Percentiles rank a stretch among this genome's conserved stretches.
Conservation (phyloP, 495 filamentous ascomycete species). For the Aspergillus avenaceus region DNA sequence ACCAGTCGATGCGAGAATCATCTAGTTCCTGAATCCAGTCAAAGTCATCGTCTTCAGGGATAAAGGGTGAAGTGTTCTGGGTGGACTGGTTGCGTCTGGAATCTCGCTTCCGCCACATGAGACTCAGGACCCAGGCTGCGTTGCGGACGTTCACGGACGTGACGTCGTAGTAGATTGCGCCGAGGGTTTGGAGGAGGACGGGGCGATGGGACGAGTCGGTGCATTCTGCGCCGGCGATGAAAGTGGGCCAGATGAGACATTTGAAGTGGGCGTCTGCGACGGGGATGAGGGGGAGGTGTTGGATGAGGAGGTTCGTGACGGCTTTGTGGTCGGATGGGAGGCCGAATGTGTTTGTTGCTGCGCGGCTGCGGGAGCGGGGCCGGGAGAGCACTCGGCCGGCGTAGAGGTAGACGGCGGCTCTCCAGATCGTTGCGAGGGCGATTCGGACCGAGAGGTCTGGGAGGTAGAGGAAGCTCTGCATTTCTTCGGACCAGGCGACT, state of each 20-base stretch:
- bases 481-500: constrained; percentile 37
- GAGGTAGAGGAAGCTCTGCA: constrained; percentile 37
- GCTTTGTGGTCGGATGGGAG: constrained; percentile 31
- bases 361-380: constrained; percentile 23
- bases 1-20: constrained; percentile 41
- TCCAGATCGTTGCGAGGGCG: constrained; percentile 39
- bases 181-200: constrained; percentile 33
- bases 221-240: constrained; percentile 45
- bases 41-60: constrained; percentile 30
- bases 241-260: constrained; percentile 46
- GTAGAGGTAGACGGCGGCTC: constrained; percentile 45
- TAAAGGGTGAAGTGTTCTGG: background rate
- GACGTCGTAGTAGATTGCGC: constrained; percentile 34
- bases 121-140: constrained; percentile 41
- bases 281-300: constrained; percentile 34
- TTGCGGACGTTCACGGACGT: constrained; percentile 44
- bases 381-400: constrained; percentile 40
- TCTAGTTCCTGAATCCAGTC: constrained; percentile 47
- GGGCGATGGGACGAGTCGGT: constrained; percentile 30
- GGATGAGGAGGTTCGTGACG: constrained; percentile 32
- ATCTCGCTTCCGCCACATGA: constrained; percentile 48
- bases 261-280: constrained; percentile 43
- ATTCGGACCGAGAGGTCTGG: constrained; percentile 36
- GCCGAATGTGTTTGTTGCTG: constrained; percentile 24
- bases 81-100: constrained; percentile 13